phyloP scores from a whole-genome alignment of 202 grass and related monocot species.

The Dendrocalamus latiflorus region DNA sequence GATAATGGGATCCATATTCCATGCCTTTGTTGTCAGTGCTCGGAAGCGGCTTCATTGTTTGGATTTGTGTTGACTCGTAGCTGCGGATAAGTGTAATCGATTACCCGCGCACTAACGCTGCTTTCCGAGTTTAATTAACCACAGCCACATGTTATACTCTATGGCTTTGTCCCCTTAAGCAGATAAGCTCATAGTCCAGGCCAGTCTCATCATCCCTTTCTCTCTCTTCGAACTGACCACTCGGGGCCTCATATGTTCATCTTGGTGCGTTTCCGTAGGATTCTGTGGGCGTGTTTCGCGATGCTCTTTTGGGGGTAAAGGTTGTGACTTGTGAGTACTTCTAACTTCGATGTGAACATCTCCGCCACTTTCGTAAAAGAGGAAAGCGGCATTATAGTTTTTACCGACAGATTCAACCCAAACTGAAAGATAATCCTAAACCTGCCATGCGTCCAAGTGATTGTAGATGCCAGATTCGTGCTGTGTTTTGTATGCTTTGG shows the following conservation, averaged over 20 bases:
- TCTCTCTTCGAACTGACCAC: not conserved
- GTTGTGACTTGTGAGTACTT: not conserved
- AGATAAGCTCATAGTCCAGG: not conserved
- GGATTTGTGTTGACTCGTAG: not conserved
- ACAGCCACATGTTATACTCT: not conserved
- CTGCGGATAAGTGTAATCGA: slow-evolving; percentile 10
- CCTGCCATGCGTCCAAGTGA: not conserved
- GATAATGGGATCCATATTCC: not conserved
- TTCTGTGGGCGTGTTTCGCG: not conserved
- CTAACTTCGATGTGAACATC: not conserved
- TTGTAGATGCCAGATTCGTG: not conserved
- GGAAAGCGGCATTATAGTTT: too few relatives aligned
- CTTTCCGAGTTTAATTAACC: slow-evolving; percentile 9
- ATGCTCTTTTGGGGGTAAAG: not conserved
- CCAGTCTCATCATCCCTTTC: not conserved
- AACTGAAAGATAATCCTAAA: not conserved
- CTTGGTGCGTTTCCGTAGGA: not conserved
- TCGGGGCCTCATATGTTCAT: not conserved
- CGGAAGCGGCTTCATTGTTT: not conserved
- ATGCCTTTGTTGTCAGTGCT: not conserved
- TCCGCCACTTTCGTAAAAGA: not conserved
- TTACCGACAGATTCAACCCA: too few relatives aligned
- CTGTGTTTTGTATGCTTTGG: not conserved
- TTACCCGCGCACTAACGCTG: not conserved
- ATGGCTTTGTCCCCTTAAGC: not conserved